phyloP scores from a whole-genome alignment of 352 stramenopile species.

The Thalassiosira mediterranea region DNA sequence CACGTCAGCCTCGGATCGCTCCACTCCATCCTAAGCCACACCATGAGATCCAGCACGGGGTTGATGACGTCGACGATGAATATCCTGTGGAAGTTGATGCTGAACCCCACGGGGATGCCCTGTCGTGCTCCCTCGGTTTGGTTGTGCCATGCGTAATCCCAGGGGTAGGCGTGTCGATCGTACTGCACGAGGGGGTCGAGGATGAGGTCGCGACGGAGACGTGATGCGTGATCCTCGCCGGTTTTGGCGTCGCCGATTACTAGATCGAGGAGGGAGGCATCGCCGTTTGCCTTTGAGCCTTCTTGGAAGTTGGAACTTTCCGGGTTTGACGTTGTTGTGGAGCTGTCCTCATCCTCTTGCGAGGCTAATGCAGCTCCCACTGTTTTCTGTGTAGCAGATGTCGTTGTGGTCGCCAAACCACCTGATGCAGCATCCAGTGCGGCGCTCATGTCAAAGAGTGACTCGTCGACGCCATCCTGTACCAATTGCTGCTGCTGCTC shows the following conservation, averaged over 20 bases:
- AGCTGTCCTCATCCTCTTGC: too few relatives aligned
- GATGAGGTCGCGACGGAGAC: conserved; percentile 11
- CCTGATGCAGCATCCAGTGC: not conserved
- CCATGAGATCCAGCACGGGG: conserved; percentile 47
- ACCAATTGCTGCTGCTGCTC: conserved; percentile 1
- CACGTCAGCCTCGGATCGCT: conserved; percentile 49
- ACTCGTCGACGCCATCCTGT: too few relatives aligned
- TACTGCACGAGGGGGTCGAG: conserved; percentile 11
- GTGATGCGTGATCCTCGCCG: not conserved
- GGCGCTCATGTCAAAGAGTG: too few relatives aligned
- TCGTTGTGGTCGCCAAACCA: too few relatives aligned
- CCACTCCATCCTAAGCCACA: conserved; percentile 55
- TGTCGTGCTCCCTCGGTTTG: conserved; percentile 2
- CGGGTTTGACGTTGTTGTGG: too few relatives aligned
- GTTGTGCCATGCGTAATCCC: conserved; percentile 37
- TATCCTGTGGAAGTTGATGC: conserved; percentile 55
- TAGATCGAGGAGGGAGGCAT: too few relatives aligned
- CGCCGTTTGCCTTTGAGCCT: too few relatives aligned
- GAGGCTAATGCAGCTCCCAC: too few relatives aligned
- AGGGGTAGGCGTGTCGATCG: conserved; percentile 37
- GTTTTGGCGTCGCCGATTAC: conserved; percentile 16
- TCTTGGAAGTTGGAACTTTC: too few relatives aligned
- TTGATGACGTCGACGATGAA: conserved; percentile 34
- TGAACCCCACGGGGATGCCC: conserved; percentile 41
- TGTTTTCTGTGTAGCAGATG: too few relatives aligned